Evolutionary conservation across 352 stramenopile species (phyloP).

Genomic region (Globisporangium recalcitrans): DNA sequence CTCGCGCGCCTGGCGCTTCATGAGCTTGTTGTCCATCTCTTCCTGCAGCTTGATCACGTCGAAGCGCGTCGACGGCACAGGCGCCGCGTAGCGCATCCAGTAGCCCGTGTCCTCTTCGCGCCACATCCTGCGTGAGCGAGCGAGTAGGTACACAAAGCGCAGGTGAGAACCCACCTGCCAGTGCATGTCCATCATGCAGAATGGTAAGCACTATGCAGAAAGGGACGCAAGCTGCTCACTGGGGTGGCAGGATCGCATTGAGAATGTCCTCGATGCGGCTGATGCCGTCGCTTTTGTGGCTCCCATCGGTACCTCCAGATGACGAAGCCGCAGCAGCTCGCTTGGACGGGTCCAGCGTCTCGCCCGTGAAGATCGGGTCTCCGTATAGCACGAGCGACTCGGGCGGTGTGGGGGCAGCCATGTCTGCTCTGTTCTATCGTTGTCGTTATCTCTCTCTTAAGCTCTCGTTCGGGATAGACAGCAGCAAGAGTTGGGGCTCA

Average conservation of each 20-base stretch:
- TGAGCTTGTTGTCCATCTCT: conserved; percentile 85
- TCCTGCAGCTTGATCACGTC: conserved; percentile 92
- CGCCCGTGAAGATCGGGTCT: conserved; percentile 88
- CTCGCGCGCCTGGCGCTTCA: conserved; percentile 88
- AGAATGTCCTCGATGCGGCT: conserved; percentile 70
- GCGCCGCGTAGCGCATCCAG: conserved; percentile 91
- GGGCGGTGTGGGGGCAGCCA: conserved; percentile 61
- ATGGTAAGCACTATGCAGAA: too few species aligned
- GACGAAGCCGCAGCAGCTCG: conserved; percentile 26
- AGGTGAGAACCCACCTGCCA: too few species aligned
- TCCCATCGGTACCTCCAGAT: conserved; percentile 18
- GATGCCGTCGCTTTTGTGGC: conserved; percentile 40
- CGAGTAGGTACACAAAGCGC: not conserved
- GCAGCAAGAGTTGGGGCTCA: too few species aligned
- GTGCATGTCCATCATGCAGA: too few species aligned
- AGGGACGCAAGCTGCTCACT: too few species aligned
- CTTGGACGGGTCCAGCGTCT: conserved; percentile 60
- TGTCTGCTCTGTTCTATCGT: conserved; percentile 9
- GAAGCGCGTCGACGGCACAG: conserved; percentile 87
- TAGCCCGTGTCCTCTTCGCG: conserved; percentile 69
- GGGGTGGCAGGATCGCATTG: conserved; percentile 67
- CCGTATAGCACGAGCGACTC: conserved; percentile 88
- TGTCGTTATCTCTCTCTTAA: not conserved
- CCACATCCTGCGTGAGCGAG: conserved; percentile 86
- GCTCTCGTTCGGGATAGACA: not conserved